Conservation (phyloP, 257 asterid genomes). For the Prunella vulgaris region DNA sequence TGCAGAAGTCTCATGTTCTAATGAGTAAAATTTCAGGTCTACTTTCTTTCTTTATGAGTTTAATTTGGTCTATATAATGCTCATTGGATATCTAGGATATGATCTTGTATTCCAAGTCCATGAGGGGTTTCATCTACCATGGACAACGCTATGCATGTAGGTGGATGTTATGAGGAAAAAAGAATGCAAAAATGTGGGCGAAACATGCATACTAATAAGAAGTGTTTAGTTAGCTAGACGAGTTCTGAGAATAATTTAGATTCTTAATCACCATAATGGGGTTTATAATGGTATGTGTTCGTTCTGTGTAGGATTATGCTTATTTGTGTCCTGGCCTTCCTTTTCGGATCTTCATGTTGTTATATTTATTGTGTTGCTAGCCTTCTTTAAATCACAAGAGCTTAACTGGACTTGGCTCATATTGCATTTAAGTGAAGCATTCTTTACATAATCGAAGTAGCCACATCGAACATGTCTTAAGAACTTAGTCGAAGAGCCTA, state of each 20-base stretch:
- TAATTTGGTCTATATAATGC: not conserved
- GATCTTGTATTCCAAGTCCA: too few relatives aligned
- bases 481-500: not conserved
- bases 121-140: too few relatives aligned
- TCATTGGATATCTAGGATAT: not conserved
- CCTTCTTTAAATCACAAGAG: not conserved
- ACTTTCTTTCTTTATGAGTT: constrained; percentile 20
- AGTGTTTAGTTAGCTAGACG: not conserved
- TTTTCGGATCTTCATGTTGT: not conserved
- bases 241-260: not conserved
- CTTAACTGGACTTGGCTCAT: not conserved
- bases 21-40: constrained; percentile 59
- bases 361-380: not conserved
- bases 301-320: not conserved
- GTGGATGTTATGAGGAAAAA: not conserved
- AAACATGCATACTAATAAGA: not conserved
- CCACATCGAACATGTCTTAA: not conserved
- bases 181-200: not conserved
- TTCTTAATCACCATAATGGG: not conserved
- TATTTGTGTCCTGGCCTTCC: too few relatives aligned
- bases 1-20: constrained; percentile 51
- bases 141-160: too few relatives aligned
- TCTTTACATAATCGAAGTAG: not conserved
- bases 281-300: not conserved
- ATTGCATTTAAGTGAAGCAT: not conserved